Evolutionary conservation across 306 rosid genomes (phyloP).

Genomic region (Arachis stenosperma): DNA sequence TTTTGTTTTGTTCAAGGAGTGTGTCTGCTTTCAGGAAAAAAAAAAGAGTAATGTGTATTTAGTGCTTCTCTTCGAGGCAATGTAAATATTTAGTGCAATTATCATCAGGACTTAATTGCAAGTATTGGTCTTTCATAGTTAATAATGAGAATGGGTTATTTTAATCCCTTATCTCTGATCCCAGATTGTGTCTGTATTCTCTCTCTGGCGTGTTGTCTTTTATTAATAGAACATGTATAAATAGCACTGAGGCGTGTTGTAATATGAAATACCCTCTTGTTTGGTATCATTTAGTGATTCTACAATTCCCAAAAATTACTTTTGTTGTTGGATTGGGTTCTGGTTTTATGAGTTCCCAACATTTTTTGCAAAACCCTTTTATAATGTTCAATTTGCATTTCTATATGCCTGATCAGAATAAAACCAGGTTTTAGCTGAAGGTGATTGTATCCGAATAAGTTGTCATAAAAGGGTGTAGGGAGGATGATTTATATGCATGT

Average conservation of each 20-base stretch:
- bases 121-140: slow-evolving; percentile 27
- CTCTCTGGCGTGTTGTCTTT: neutral
- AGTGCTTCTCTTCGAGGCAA: slow-evolving; percentile 21
- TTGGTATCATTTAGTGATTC: neutral
- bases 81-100: slow-evolving; percentile 46
- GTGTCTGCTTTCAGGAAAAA: neutral
- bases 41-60: slow-evolving; percentile 24
- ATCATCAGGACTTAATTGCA: slow-evolving; percentile 15
- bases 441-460: neutral
- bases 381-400: neutral
- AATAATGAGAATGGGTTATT: slow-evolving; percentile 32
- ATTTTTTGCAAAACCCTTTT: neutral
- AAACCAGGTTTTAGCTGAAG: neutral
- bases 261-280: neutral
- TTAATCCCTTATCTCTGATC: slow-evolving; percentile 21
- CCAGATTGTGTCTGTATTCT: neutral
- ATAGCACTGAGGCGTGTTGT: neutral
- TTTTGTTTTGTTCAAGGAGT: slow-evolving; percentile 40
- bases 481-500: neutral
- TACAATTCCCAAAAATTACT: neutral
- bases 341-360: too few relatives aligned
- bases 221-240: neutral
- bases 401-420: neutral
- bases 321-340: too few relatives aligned
- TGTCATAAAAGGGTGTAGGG: neutral